A percentile compares a stretch with the other conserved stretches of the same genome.
Evolutionary conservation across 2,329 filamentous ascomycete species (phyloP).

Genomic region (Pseudogymnoascus sp.): DNA sequence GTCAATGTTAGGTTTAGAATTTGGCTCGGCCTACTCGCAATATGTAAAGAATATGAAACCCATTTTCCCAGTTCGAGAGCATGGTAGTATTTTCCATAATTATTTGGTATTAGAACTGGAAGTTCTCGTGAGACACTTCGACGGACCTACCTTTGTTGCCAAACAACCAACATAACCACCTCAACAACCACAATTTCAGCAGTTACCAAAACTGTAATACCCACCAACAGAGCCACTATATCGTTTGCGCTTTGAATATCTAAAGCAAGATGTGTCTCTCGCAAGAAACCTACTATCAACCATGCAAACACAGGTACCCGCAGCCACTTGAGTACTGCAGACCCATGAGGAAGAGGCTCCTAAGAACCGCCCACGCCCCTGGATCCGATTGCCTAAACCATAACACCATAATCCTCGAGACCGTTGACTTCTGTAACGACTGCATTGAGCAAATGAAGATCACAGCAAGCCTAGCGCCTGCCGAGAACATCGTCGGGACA

Average conservation of each 20-base stretch:
- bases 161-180: neutral
- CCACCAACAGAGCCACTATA: neutral
- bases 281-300: neutral
- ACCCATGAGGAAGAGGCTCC: neutral
- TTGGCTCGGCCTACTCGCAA: neutral
- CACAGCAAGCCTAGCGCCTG: neutral
- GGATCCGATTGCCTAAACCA: neutral
- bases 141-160: neutral
- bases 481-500: neutral
- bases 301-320: neutral
- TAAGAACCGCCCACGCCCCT: neutral
- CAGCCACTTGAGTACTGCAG: neutral
- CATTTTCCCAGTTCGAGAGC: neutral
- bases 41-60: neutral
- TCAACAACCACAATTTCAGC: neutral
- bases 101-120: neutral
- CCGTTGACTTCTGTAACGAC: neutral
- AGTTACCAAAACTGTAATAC: neutral
- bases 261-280: neutral
- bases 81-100: neutral
- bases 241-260: too few relatives aligned
- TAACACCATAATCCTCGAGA: neutral
- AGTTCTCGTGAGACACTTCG: neutral
- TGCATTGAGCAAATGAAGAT: neutral
- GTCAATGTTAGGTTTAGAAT: neutral